Evolutionary conservation across 768 basidiomycete genomes (phyloP).

Genomic region (Obba rivulosa): DNA sequence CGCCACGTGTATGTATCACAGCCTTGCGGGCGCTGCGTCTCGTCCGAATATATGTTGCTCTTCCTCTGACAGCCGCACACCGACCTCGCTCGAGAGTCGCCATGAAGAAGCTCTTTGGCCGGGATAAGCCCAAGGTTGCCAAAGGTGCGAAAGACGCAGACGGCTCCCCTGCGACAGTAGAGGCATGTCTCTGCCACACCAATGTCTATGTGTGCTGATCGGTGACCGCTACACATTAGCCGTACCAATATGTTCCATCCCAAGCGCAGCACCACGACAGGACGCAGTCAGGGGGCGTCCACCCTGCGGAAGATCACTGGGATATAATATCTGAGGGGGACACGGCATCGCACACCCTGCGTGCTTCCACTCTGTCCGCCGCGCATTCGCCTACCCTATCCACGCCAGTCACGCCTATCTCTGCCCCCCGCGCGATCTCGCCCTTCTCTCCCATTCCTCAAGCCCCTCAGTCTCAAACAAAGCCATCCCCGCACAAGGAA

Average conservation of each 20-base stretch:
- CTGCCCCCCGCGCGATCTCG: conserved; percentile 9
- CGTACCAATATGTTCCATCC: conserved; percentile 5
- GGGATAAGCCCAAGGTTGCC: conserved; percentile 40
- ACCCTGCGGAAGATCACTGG: conserved; percentile 22
- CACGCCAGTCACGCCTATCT: conserved; percentile 9
- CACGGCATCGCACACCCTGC: conserved; percentile 7
- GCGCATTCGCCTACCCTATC: conserved; percentile 8
- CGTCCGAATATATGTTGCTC: background rate
- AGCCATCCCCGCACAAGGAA: conserved; percentile 1
- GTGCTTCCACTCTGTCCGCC: conserved; percentile 4
- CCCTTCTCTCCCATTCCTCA: conserved; percentile 2
- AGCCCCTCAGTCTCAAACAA: conserved; percentile 6
- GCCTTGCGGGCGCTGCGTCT: too few species aligned
- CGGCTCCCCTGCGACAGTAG: conserved; percentile 27
- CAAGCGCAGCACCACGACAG: conserved; percentile 12
- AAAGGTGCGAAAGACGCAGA: conserved; percentile 23
- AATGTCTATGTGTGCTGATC: conserved; percentile 3
- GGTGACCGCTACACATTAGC: conserved; percentile 9
- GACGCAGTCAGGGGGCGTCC: conserved; percentile 4
- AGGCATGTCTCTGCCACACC: conserved; percentile 14
- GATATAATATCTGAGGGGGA: conserved; percentile 18
- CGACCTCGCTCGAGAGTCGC: conserved; percentile 2
- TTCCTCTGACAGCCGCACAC: too few species aligned
- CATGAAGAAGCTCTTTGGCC: conserved; percentile 61
- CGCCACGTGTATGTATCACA: too few species aligned